Evolutionary conservation across 441 rosid genomes (phyloP), one percentile per base, ranked within the genome.

Genomic region (Euphorbia neoarborescens): DNA sequence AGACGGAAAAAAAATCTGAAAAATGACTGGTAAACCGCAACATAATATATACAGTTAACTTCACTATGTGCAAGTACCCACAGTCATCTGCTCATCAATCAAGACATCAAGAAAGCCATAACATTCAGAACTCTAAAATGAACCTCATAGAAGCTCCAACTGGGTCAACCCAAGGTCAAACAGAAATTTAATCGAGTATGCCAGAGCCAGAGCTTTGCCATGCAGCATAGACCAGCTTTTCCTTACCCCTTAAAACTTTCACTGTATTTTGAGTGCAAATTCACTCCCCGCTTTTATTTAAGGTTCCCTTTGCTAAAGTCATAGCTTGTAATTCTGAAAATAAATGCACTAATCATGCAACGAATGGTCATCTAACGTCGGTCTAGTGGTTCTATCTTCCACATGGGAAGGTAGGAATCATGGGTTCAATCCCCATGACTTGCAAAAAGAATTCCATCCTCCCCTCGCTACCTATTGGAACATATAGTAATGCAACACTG

Each of bases 1-100:
- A 53, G 64, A 22, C 0, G 65, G 7, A 76, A 62, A 54, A 50
- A 30, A 25, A 34, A 14, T 66, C 28, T 44, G 65, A 81, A 57
- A 69, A 24, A 62, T 50, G 64, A 65, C 28, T 66, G 20, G 10
- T 67, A 54, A 38, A 44, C 19, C 40, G 30, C 65, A 64, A 27
- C n/a, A 60, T 27, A 70, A 27, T 13, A 25, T 8, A 48, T 44
- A 5, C 22, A 48, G 53, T 32, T 42, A 14, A 54, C 30, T 19
- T 40, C 10, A n/a, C n/a, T 0, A 30, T 15, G 19, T 35, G 53
- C 37, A 38, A 68, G 71, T 13, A 35, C 25, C 5, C 12, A 50
- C 37, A 19, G 24, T 44, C 15, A n/a, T 6, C 50, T 20, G 6
- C 54, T 35, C 35, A 51, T 50, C 17, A 7, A 22, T 20, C 28